phyloP scores from a whole-genome alignment of 2,329 filamentous ascomycete genomes.

The Exophiala dermatitidis region DNA sequence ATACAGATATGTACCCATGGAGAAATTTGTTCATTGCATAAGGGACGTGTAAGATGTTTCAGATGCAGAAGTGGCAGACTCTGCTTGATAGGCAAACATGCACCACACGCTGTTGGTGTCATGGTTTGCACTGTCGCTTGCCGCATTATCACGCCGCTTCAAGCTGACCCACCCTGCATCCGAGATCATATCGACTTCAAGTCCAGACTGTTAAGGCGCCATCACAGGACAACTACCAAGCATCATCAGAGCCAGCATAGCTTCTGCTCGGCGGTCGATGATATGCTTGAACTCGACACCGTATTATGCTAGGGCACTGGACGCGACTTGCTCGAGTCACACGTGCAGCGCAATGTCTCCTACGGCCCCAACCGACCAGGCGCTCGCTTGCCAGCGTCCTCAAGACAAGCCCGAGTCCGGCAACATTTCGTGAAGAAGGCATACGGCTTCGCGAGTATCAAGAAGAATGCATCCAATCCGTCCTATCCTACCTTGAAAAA shows the following conservation, averaged over 20 bases:
- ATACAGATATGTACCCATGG: no score
- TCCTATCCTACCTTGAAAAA: constrained; percentile 59
- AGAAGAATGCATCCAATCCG: constrained; percentile 81
- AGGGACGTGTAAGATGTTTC: no score
- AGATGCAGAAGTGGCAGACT: no score
- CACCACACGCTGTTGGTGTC: no score
- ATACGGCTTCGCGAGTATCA: constrained; percentile 75
- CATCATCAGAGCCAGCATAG: background rate
- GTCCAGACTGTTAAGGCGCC: no score
- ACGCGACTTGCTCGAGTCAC: constrained; percentile 29
- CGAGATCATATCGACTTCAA: no score
- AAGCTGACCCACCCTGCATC: no score
- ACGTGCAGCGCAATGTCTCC: constrained; percentile 10
- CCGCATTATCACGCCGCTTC: no score
- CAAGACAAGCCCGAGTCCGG: constrained; percentile 15
- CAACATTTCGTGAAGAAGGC: constrained; percentile 26
- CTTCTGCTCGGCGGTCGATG: background rate
- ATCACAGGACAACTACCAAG: background rate
- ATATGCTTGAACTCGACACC: background rate
- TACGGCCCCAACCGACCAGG: constrained; percentile 19
- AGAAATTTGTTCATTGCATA: no score
- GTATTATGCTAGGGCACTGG: constrained; percentile 25
- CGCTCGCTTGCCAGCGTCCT: constrained; percentile 25
- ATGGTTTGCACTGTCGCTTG: no score
- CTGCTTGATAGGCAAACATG: no score